Conservation (phyloP, 1,139 yeast genomes). For the Saccharomyces pastorianus region DNA sequence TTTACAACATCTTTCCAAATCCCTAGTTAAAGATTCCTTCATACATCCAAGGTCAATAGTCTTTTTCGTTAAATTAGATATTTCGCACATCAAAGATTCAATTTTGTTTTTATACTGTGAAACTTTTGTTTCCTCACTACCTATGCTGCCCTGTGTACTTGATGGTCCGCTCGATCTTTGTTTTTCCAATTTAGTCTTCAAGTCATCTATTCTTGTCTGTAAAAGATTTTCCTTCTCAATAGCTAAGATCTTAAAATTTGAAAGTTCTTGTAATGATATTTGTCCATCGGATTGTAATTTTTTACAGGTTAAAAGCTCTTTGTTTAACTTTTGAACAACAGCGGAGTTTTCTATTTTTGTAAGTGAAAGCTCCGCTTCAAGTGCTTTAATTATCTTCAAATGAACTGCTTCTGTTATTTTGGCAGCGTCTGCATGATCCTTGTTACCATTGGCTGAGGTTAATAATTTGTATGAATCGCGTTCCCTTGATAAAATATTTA, state of each 20-base stretch:
- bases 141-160: not conserved
- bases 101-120: not conserved
- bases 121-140: not conserved
- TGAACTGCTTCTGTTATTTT: not conserved
- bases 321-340: not conserved
- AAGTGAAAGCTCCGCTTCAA: not conserved
- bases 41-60: not conserved
- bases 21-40: not conserved
- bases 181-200: not conserved
- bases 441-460: not conserved
- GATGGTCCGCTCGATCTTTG: not conserved
- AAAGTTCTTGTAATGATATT: not conserved
- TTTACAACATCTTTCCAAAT: not conserved
- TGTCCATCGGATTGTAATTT: not conserved
- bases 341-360: not conserved
- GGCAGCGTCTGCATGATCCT: not conserved
- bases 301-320: not conserved
- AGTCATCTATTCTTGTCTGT: not conserved
- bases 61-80: not conserved
- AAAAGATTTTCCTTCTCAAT: not conserved
- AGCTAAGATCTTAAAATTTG: not conserved
- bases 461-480: constrained; percentile 16
- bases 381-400: not conserved
- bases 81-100: not conserved
- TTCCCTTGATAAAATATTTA: not conserved